These are phyloP conservation scores for Saccharomyces uvarum DNA, from an alignment of 1,139 yeast species.

Conservation along the genomic window DNA sequence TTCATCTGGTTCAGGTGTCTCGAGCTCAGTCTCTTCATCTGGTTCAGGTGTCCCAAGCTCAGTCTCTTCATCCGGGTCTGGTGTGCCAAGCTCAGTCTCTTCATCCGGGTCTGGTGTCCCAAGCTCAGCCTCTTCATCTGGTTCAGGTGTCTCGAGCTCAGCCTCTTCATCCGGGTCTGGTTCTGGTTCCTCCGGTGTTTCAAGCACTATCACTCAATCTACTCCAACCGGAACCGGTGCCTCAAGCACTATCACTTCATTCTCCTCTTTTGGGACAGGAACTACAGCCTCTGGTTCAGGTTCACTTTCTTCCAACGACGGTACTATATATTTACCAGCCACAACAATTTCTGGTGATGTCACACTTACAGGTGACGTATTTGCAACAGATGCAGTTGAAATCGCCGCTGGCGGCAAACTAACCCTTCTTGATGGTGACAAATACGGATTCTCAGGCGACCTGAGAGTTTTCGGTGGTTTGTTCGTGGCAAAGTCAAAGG, in stretches of 20 bases:
- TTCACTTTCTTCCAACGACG: background rate
- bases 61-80: too few species aligned
- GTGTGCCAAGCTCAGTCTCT: too few species aligned
- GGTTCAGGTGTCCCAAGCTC: too few species aligned
- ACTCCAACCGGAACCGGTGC: background rate
- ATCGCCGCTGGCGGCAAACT: constrained; percentile 2
- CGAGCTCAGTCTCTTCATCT: too few species aligned
- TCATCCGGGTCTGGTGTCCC: background rate
- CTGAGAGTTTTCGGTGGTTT: background rate
- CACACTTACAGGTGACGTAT: constrained; percentile 3
- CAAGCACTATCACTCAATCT: too few species aligned
- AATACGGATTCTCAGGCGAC: constrained; percentile 2
- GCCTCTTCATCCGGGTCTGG: too few species aligned
- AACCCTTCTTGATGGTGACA: constrained; percentile 1
- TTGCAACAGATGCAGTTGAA: background rate
- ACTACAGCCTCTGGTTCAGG: background rate
- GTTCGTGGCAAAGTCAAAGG: background rate
- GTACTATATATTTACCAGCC: background rate
- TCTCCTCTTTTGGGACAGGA: background rate
- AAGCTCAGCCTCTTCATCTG: too few species aligned
- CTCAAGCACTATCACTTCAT: background rate
- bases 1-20: too few species aligned
- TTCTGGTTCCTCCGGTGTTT: too few species aligned
- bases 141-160: too few species aligned
- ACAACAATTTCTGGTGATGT: background rate